These are phyloP conservation scores for Juglanconis sp. DNA, from an alignment of 2,329 filamentous ascomycete species.

Conservation along the genomic window DNA sequence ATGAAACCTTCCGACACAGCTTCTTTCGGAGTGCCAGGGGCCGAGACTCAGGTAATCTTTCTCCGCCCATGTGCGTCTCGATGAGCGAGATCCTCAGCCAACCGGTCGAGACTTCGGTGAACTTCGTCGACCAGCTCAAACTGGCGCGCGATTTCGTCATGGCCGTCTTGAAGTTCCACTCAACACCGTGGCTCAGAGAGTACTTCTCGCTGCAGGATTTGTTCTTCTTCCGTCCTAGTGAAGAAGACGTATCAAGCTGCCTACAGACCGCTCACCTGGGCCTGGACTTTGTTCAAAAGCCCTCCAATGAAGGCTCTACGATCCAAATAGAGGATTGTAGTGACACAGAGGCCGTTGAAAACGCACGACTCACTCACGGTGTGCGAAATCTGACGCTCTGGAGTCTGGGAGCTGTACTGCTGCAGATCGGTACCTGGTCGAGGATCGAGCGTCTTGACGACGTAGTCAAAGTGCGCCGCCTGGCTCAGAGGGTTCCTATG, in stretches of 20 bases:
- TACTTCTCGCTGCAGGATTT: conserved; percentile 17
- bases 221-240: conserved; percentile 14
- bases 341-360: conserved; percentile 9
- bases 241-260: conserved; percentile 12
- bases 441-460: conserved; percentile 6
- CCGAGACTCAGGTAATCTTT: background rate
- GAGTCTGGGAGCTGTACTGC: conserved; percentile 12
- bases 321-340: conserved; percentile 1
- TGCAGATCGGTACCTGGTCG: conserved; percentile 16
- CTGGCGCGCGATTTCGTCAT: conserved; percentile 7
- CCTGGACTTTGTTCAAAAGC: conserved; percentile 10
- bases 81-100: background rate
- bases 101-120: background rate
- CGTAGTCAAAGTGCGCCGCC: conserved; percentile 2
- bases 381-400: conserved; percentile 18
- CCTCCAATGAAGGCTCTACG: background rate
- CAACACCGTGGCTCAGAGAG: conserved; percentile 17
- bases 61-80: background rate
- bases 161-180: conserved; percentile 18
- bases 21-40: background rate
- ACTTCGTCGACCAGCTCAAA: conserved; percentile 8
- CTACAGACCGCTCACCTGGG: conserved; percentile 19
- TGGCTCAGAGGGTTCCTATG: background rate
- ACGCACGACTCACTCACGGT: conserved; percentile 19
- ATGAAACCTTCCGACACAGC: conserved; percentile 5